phyloP scores from a whole-genome alignment of 805 yeast species.

The Blastobotrys chiropterorum region DNA sequence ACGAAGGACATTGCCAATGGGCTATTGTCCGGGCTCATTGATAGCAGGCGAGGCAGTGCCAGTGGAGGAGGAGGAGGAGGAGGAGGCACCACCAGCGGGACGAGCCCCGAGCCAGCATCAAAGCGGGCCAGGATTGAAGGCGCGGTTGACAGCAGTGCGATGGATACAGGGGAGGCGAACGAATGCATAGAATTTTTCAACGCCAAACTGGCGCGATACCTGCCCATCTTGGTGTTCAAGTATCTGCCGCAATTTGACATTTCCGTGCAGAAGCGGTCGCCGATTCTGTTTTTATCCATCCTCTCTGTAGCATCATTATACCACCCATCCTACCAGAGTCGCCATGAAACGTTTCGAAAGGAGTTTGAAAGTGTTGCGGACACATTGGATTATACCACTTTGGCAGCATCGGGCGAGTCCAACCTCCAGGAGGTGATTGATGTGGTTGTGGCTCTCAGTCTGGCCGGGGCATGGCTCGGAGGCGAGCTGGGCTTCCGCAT shows the following conservation, averaged over 20 bases:
- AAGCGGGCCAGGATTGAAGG: background rate
- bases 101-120: background rate
- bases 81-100: background rate
- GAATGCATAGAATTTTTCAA: slow-evolving; percentile 16
- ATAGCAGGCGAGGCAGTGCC: background rate
- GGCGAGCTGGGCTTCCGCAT: slow-evolving; percentile 20
- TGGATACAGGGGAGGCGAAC: slow-evolving; percentile 3
- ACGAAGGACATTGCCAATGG: background rate
- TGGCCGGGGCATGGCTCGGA: slow-evolving; percentile 22
- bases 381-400: slow-evolving; percentile 1
- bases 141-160: background rate
- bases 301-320: slow-evolving; percentile 17
- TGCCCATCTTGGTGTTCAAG: slow-evolving; percentile 19
- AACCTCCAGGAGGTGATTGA: slow-evolving; percentile 5
- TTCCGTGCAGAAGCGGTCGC: slow-evolving; percentile 11
- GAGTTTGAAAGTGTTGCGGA: slow-evolving; percentile 11
- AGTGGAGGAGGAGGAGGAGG: background rate
- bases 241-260: slow-evolving; percentile 14
- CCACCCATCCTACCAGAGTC: slow-evolving; percentile 11
- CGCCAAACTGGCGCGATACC: slow-evolving; percentile 15
- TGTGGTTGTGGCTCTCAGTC: slow-evolving; percentile 13
- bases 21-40: background rate
- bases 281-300: slow-evolving; percentile 15
- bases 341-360: slow-evolving; percentile 12
- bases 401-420: background rate